Evolutionary conservation across 1,284 basidiomycete genomes (phyloP), one percentile per base, ranked within the genome.

Genomic region (Apiotrichum veenhuisii): DNA sequence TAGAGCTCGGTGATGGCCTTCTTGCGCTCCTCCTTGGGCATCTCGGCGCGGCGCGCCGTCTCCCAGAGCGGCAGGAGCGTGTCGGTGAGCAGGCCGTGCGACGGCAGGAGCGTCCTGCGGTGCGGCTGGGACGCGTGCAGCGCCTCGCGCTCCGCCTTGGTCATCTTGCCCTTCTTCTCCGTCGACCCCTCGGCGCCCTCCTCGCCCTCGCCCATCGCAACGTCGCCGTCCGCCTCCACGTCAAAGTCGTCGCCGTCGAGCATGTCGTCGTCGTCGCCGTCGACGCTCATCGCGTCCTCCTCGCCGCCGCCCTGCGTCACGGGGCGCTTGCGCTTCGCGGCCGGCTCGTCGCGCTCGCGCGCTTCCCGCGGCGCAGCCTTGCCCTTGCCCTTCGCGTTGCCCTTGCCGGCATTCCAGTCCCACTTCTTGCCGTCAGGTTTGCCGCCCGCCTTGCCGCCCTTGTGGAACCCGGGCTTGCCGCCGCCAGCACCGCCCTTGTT

Each of bases 81-180:
- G 37, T 90, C 89, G 47, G 87, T 82, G 3, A 79, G 74, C 22
- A 93, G 82, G 1, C 91, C 77, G 38, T 82, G 80, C 0, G 87
- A 87, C 70, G 93, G 86, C 0, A 89, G 87, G 69, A 91, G 88
- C 1, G 86, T 81, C 0, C 88, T 87, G 62, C 77, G 70, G 57
- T 78, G 77, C 3, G 76, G 75, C 64, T 77, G 72, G 47, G 69
- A 66, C 34, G 71, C 73, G 53, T 75, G 74, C 26, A 75, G 53
- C 11, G 74, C 75, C n/a, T 63, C 60, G 47, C 65, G 67, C 51
- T 75, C 72, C 41, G 66, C 69, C 64, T 72, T 71, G 51, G 51
- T 55, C 62, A 70, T 66, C 46, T 64, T 64, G 25, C 55, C 62
- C 41, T 59, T 59, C 61, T 75, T 68, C 58, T 72, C 69, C 17